A percentile compares a stretch with the other conserved stretches of the same genome.
phyloP scores from a whole-genome alignment of 2,329 filamentous ascomycete genomes.

The Ceratocystis cubensis region DNA sequence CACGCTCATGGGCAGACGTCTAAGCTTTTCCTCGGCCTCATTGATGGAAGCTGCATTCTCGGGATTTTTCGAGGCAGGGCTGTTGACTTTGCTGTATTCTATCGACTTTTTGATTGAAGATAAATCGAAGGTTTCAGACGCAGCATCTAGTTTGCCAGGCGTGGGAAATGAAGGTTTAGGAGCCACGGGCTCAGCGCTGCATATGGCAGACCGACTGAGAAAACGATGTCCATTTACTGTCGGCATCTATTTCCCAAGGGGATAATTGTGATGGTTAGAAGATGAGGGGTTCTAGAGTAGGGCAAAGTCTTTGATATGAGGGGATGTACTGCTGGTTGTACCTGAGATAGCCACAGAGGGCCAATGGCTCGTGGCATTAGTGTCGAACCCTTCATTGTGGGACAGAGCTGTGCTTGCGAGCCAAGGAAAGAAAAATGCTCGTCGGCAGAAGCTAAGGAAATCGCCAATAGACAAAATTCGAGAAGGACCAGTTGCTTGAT shows the following conservation, averaged over 20 bases:
- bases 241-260: background rate
- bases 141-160: background rate
- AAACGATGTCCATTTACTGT: background rate
- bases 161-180: background rate
- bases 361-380: constrained; percentile 13
- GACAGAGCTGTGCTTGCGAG: background rate
- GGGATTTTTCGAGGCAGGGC: constrained; percentile 21
- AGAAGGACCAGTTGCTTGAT: background rate
- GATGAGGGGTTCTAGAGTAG: background rate
- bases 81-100: constrained; percentile 18
- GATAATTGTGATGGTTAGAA: background rate
- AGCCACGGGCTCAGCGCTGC: background rate
- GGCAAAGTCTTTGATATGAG: background rate
- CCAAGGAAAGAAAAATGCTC: background rate
- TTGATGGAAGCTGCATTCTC: constrained; percentile 16
- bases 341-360: constrained; percentile 1
- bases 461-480: background rate
- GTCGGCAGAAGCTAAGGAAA: background rate
- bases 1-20: constrained; percentile 33
- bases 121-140: background rate
- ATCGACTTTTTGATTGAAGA: background rate
- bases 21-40: constrained; percentile 13
- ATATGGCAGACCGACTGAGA: background rate
- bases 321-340: background rate
- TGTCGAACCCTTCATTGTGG: constrained; percentile 8